Conservation (phyloP, 78 protist species). For the Protostelium mycophagum region DNA sequence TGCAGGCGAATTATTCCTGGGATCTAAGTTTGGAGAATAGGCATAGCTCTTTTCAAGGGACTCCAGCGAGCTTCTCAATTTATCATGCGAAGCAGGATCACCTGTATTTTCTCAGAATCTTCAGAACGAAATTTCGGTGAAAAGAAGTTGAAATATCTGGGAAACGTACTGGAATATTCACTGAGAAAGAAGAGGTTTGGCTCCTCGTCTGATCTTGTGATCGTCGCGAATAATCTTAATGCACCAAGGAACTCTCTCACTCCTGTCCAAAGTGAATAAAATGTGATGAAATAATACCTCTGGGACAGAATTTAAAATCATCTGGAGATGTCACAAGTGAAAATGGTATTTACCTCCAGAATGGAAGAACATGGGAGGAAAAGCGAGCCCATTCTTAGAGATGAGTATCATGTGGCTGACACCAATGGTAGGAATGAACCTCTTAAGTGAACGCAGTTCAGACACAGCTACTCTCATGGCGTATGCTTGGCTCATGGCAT, state of each 20-base stretch:
- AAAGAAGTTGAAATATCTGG: background rate
- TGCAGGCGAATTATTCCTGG: background rate
- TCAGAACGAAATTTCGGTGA: background rate
- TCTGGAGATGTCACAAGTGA: background rate
- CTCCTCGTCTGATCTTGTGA: slow-evolving; percentile 23
- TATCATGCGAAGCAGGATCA: background rate
- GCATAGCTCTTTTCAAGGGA: background rate
- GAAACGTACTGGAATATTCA: background rate
- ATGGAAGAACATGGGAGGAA: slow-evolving; percentile 57
- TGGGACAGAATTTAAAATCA: too few species aligned
- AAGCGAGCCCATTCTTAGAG: slow-evolving; percentile 20
- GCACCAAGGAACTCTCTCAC: slow-evolving; percentile 52
- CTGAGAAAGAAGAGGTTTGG: background rate
- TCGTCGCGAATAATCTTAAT: slow-evolving; percentile 19
- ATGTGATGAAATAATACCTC: too few species aligned
- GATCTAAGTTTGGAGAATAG: background rate
- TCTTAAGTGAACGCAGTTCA: slow-evolving; percentile 40
- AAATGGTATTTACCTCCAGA: slow-evolving; percentile 21
- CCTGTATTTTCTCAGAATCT: background rate
- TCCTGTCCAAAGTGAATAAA: background rate
- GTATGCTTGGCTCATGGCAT: background rate
- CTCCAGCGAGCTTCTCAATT: background rate
- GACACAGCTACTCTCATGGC: background rate
- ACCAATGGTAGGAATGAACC: slow-evolving; percentile 55
- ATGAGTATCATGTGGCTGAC: slow-evolving; percentile 35